Evolutionary conservation across 1,139 yeast species (phyloP), one percentile per base, ranked within the genome.

Genomic region (Hansenula sp.): DNA sequence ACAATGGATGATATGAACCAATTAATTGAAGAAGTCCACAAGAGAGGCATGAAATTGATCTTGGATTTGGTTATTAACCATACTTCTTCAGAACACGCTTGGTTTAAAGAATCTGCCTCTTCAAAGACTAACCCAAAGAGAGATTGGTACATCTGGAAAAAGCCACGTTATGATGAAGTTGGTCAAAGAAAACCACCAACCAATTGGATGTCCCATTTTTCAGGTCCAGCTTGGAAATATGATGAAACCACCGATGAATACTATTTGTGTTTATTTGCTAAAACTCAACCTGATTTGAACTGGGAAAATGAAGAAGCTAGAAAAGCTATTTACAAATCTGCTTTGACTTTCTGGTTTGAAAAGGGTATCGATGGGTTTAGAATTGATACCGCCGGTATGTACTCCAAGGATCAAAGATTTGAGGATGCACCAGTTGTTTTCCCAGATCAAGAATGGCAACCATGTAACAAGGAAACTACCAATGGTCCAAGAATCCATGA

Each of bases 141-240:
- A 57, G 80, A 78, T 59, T 79, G 84, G 84, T 79, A 77, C 61
- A 68, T 76, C 53, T 78, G 83, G 84, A 70, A 67, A 48, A 70
- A 72, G 34, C 71, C 81, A 19, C 66, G 60, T 47, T 71, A 66
- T 55, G 79, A 73, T 50, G 66, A 57, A 21, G 50, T 70, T 5
- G 81, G 81, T 24, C 66, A 68, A 38, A 69, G 79, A 59, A 67
- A 63, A 19, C 79, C 81, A 24, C 81, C 82, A 19, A 77, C 74
- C 63, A 78, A 78, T 60, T 78, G 84, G 83, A 53, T 55, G 18
- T 73, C 81, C 3, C 63, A 62, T 51, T 78, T 77, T 52, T 69
- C 76, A 9, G 81, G 78, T 4, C 67, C 77, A 17, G 81, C 82
- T 6, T 78, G 84, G 84, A 66, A 67, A 44, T 77, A 66, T 52